Evolutionary conservation across 108 stramenopile species (phyloP), one percentile per base, ranked within the genome.

Genomic region (Skeletonema potamos): DNA sequence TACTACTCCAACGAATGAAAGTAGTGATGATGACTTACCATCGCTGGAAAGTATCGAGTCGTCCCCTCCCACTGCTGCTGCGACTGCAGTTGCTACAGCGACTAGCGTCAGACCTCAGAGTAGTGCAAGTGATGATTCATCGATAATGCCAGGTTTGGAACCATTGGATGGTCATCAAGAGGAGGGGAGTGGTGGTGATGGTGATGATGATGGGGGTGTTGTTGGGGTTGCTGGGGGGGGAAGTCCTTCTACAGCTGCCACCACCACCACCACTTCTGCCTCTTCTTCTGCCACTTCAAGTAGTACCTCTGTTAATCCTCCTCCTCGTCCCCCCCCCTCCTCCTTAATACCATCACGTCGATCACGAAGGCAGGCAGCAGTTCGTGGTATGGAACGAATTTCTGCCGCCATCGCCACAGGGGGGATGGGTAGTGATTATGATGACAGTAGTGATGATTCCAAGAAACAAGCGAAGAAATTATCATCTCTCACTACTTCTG

Each of bases 351-450:
- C 64, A 46, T n/a, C 41, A 28, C 64, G 20, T 15, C 10, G 65
- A 44, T 48, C 65, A 13, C 58, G 41, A 17, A 58, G 69, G 26
- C 27, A 60, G 34, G 69, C 69, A 2, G 69, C 69, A 10, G 27
- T 70, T 20, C 37, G 46, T 4, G 59, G 69, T 0, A 22, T 59
- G 58, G 58, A 76, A 62, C 60, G 74, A 34, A 68, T 76, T 27
- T 68, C 74, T 30, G 55, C 61, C 4, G 67, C 74, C 7, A 27
- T 68, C 43, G 73, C 65, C 58, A 76, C 67, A 6, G 43, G 62
- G 1, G 74, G 74, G 18, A 68, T 68, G 67, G 74, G 67, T 6
- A 51, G 27, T n/a, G 20, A 48, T 17, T 9, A 59, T 32, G 12
- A 8, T 6, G 8, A 18, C 61, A 36, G 54, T 11, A 60, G 48